These are phyloP conservation scores for Ophiosphaerella herpotricha DNA, from an alignment of 2,329 filamentous ascomycete species.

Conservation along the genomic window DNA sequence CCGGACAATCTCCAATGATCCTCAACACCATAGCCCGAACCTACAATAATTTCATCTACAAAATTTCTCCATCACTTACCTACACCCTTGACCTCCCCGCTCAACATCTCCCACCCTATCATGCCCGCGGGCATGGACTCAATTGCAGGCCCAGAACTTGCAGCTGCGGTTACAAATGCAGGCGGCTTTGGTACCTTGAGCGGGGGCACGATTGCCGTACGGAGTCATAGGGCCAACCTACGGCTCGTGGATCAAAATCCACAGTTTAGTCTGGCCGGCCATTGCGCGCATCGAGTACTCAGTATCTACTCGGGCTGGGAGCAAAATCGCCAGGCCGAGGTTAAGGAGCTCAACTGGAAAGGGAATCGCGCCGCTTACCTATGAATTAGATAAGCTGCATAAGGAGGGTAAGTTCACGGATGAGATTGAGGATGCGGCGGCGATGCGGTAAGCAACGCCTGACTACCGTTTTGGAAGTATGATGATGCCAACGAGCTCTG, in stretches of 20 bases:
- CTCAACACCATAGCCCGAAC: background rate
- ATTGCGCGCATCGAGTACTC: constrained; percentile 25
- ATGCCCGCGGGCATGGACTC: constrained; percentile 36
- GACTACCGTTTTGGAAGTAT: background rate
- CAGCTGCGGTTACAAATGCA: constrained; percentile 32
- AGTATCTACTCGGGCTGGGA: constrained; percentile 35
- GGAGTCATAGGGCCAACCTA: constrained; percentile 26
- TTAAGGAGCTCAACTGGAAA: constrained; percentile 27
- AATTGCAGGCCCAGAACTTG: constrained; percentile 26
- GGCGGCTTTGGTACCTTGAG: constrained; percentile 33
- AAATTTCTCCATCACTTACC: constrained; percentile 17
- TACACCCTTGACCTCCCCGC: constrained; percentile 26
- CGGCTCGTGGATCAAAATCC: constrained; percentile 28
- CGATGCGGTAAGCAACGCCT: constrained; percentile 20
- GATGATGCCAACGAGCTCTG: constrained; percentile 3
- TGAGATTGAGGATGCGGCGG: constrained; percentile 32
- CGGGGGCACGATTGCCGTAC: constrained; percentile 32
- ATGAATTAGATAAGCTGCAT: constrained; percentile 30
- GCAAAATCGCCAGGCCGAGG: constrained; percentile 27
- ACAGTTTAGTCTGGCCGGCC: constrained; percentile 31
- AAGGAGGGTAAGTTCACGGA: constrained; percentile 35
- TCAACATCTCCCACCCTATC: constrained; percentile 30
- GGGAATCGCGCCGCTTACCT: constrained; percentile 26
- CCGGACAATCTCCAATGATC: background rate
- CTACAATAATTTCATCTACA: background rate